Evolutionary conservation across 164 flowering plant species (phyloP).

Genomic region (Houttuynia cordata): DNA sequence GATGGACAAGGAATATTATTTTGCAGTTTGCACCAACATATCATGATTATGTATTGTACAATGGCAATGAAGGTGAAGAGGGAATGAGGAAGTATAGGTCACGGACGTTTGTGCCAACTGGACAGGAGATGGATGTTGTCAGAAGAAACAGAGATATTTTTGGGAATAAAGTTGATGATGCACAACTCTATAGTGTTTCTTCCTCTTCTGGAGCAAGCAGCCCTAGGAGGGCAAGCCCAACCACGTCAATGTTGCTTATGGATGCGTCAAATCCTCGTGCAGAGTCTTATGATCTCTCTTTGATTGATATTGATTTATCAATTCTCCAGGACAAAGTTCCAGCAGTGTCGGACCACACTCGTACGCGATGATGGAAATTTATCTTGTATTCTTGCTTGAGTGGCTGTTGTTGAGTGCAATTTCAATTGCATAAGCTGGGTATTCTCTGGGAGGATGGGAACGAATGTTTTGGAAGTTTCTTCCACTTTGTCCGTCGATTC

Average conservation of each 20-base stretch:
- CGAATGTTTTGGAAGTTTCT: no score
- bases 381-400: no score
- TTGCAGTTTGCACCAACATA: slow-evolving; percentile 98
- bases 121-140: slow-evolving; percentile 85
- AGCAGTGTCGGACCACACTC: slow-evolving; percentile 25
- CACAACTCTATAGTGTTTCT: slow-evolving; percentile 51
- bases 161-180: slow-evolving; percentile 57
- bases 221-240: slow-evolving; percentile 26
- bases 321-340: slow-evolving; percentile 54
- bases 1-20: background rate
- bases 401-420: no score
- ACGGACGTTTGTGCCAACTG: slow-evolving; percentile 94
- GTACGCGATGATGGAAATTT: slow-evolving; percentile 19
- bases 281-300: slow-evolving; percentile 51
- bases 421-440: no score
- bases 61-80: slow-evolving; percentile 73
- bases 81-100: slow-evolving; percentile 75
- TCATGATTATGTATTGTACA: slow-evolving; percentile 93
- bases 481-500: no score
- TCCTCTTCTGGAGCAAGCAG: slow-evolving; percentile 57
- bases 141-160: slow-evolving; percentile 54
- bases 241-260: slow-evolving; percentile 40
- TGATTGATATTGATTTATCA: slow-evolving; percentile 62
- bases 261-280: slow-evolving; percentile 37
- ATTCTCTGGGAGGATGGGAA: no score